Base-by-base conservation (phyloP, 352 stramenopile species). In the Nothophytophthora sp. region DNA sequence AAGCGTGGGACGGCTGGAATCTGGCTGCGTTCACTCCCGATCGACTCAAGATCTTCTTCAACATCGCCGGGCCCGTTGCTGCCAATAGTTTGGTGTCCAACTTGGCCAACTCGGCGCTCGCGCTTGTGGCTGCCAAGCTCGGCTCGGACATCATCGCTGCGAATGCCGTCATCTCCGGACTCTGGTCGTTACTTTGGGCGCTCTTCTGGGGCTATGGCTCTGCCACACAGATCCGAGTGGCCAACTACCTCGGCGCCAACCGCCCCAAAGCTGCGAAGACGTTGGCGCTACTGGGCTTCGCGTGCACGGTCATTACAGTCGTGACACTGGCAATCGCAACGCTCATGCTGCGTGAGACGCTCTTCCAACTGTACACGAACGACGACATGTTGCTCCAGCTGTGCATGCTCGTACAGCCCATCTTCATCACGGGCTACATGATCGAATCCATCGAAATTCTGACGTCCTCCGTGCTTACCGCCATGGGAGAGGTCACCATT, bases 181-280 rank as follows among this genome's bases (percentile, higher is more conserved):
- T 89, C 0, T 91, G 78, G 77, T 75, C 68, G 3, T 45, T 91
- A 28, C 45, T 89, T 0, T 91, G 77, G 81, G 81, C 81, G 12
- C 65, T 91, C 5, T 90, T 92, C 56, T 92, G 79, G 79, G 81
- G 81, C 34, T 92, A 76, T 57, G 81, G 81, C 42, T 90, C 76
- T 20, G 81, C 79, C 5, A 88, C 81, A 22, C 83, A 93, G 55
- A 83, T 89, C 19, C 77, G 80, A 1, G 80, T 91, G 22, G 78
- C 83, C 23, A 91, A 90, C 51, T 84, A 90, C 43, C 45, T 93
- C 2, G 83, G 83, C 13, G 78, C 78, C 20, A 83, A 81, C 53
- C 77, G 78, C 18, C 80, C 83, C 3, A 73, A 82, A 22, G 72
- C 74, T 13, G 83, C 83, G 12, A 47, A 67, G 12, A 68, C 76